Conservation (phyloP, 768 basidiomycete genomes). For the Agaricus sinodeliciosus region DNA sequence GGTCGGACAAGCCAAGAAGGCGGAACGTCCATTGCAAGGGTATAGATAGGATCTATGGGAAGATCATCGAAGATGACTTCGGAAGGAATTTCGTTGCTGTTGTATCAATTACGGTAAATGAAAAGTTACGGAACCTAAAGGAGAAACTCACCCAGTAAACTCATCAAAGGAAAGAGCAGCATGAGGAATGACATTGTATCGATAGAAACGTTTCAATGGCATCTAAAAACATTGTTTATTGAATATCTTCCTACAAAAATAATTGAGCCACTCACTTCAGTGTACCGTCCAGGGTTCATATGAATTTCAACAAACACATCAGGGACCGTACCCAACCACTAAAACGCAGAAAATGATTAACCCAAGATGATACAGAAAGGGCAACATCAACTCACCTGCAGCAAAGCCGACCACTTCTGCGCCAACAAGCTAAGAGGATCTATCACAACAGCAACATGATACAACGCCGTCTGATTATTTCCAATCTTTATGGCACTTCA, state of each 20-base stretch:
- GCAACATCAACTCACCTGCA: constrained; percentile 45
- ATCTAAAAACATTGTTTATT: constrained; percentile 39
- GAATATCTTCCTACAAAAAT: not conserved
- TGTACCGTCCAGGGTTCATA: constrained; percentile 61
- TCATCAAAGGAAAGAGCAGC: constrained; percentile 51
- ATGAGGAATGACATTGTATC: constrained; percentile 54
- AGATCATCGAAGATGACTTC: constrained; percentile 62
- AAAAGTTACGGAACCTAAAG: not conserved
- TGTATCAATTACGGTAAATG: not conserved
- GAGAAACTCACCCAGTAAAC: constrained; percentile 47
- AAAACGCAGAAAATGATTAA: not conserved
- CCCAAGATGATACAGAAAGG: too few species aligned
- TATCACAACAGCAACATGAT: constrained; percentile 65
- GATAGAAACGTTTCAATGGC: constrained; percentile 90
- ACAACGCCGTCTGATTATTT: constrained; percentile 56
- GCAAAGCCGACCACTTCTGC: constrained; percentile 79
- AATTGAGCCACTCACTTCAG: constrained; percentile 48
- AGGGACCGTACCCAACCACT: constrained; percentile 64
- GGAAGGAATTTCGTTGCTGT: constrained; percentile 52
- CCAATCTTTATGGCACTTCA: constrained; percentile 66
- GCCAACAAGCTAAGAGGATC: constrained; percentile 83
- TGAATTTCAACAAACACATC: constrained; percentile 70
- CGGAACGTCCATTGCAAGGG: constrained; percentile 88
- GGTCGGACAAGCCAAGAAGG: constrained; percentile 92
- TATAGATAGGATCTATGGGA: constrained; percentile 85